Evolutionary conservation across 2,329 filamentous ascomycete species (phyloP).

Genomic region (Penicillium rolfsii): DNA sequence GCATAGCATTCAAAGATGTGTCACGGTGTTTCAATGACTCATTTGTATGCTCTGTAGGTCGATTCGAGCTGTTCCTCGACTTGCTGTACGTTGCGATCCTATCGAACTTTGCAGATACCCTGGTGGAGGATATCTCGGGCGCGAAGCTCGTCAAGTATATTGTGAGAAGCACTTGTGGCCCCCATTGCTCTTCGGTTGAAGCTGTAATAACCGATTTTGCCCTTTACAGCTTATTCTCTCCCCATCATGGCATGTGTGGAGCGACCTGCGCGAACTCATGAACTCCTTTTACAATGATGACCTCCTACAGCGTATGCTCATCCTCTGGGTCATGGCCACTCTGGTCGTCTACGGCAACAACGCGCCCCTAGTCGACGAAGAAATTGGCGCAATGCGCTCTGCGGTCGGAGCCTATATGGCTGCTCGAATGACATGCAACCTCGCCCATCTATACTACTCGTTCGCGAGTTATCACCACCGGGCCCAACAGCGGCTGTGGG

Average conservation of each 20-base stretch:
- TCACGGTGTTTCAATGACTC: not conserved
- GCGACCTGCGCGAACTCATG: slow-evolving; percentile 56
- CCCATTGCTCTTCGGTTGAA: not conserved
- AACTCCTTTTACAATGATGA: slow-evolving; percentile 59
- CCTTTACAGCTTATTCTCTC: slow-evolving; percentile 47
- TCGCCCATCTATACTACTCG: slow-evolving; percentile 47
- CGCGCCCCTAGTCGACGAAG: slow-evolving; percentile 49
- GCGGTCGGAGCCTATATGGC: slow-evolving; percentile 53
- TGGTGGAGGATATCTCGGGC: slow-evolving; percentile 52
- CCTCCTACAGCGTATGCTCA: slow-evolving; percentile 51
- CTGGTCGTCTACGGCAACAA: slow-evolving; percentile 56
- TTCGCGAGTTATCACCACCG: slow-evolving; percentile 55
- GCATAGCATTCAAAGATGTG: not conserved
- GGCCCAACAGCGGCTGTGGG: slow-evolving; percentile 51
- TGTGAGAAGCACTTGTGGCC: slow-evolving; percentile 17
- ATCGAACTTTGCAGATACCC: slow-evolving; percentile 56
- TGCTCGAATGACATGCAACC: slow-evolving; percentile 48
- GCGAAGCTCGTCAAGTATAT: slow-evolving; percentile 53
- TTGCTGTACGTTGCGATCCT: slow-evolving; percentile 56
- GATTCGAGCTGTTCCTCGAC: slow-evolving; percentile 57
- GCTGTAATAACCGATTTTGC: not conserved
- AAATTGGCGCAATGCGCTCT: slow-evolving; percentile 51
- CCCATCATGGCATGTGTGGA: slow-evolving; percentile 57
- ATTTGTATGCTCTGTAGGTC: slow-evolving; percentile 25
- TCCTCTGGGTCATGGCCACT: slow-evolving; percentile 57